phyloP scores from a whole-genome alignment of 176 grass and related monocot genomes.

The Thalia dealbata region DNA sequence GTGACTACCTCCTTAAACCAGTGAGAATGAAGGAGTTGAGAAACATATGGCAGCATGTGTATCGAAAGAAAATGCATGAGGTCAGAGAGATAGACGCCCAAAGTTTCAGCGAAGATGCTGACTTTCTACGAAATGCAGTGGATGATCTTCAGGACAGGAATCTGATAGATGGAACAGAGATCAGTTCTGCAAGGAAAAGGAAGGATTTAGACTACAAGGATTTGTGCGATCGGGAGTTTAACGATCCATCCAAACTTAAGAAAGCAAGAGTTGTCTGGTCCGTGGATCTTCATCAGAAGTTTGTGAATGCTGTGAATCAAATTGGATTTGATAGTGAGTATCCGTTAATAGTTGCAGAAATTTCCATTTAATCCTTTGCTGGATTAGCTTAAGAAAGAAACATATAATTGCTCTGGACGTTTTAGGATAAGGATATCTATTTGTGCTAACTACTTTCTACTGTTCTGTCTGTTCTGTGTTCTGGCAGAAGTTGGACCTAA shows the following conservation, averaged over 20 bases:
- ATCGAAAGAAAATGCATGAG: slow-evolving; percentile 94
- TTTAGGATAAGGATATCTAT: too few relatives aligned
- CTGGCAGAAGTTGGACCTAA: slow-evolving; percentile 93
- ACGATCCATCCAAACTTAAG: slow-evolving; percentile 54
- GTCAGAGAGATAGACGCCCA: slow-evolving; percentile 84
- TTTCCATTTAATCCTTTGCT: background rate
- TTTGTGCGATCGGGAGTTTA: slow-evolving; percentile 59
- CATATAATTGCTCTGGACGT: background rate
- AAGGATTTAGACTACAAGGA: slow-evolving; percentile 63
- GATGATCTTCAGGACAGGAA: slow-evolving; percentile 68
- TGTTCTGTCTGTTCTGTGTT: slow-evolving; percentile 8
- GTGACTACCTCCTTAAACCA: slow-evolving; percentile 95
- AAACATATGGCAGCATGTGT: slow-evolving; percentile 98
- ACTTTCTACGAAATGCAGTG: slow-evolving; percentile 46
- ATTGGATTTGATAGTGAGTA: slow-evolving; percentile 98
- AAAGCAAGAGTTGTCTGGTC: slow-evolving; percentile 99
- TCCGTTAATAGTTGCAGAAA: slow-evolving; percentile 7
- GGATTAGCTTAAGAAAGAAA: too few relatives aligned
- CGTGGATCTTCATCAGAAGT: slow-evolving; percentile 91
- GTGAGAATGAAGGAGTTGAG: slow-evolving; percentile 97
- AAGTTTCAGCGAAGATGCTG: slow-evolving; percentile 56
- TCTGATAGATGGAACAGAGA: slow-evolving; percentile 36
- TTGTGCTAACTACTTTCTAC: too few relatives aligned
- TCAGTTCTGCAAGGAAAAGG: slow-evolving; percentile 40
- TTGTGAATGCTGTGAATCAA: slow-evolving; percentile 98